Percentiles rank a stretch among this genome's conserved stretches.
These are phyloP conservation scores for Kodamaea anthophila DNA, from an alignment of 1,139 yeast genomes.

Conservation along the genomic window DNA sequence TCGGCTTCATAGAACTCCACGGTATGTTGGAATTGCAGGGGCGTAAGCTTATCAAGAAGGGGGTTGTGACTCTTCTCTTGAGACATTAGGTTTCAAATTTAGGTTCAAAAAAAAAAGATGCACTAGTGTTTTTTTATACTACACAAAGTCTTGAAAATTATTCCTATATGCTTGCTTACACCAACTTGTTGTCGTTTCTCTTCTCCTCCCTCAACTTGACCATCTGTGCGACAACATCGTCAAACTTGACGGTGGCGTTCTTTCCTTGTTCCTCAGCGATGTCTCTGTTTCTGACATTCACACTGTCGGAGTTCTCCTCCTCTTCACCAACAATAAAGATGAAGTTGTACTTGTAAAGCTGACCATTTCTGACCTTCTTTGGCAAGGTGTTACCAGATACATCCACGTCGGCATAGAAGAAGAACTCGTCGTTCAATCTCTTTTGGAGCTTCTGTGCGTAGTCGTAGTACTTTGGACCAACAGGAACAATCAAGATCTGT, in stretches of 20 bases:
- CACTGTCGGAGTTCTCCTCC: conserved; percentile 71
- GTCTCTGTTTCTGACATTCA: conserved; percentile 91
- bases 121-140: too few species aligned
- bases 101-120: too few species aligned
- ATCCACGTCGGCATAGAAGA: conserved; percentile 89
- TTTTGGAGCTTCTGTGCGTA: conserved; percentile 80
- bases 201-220: conserved; percentile 55
- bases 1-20: conserved; percentile 41
- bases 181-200: conserved; percentile 61
- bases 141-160: too few species aligned
- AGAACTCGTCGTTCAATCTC: conserved; percentile 52
- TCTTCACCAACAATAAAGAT: conserved; percentile 95
- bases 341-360: conserved; percentile 85
- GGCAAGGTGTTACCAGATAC: conserved; percentile 90
- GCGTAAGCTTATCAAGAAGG: conserved; percentile 23
- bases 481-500: conserved; percentile 91
- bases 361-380: conserved; percentile 95
- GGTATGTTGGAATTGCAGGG: conserved; percentile 33
- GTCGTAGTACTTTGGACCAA: conserved; percentile 84
- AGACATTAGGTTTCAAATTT: too few species aligned
- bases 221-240: conserved; percentile 64
- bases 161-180: conserved; percentile 14
- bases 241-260: conserved; percentile 73
- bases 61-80: conserved; percentile 21
- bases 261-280: conserved; percentile 77